Evolutionary conservation across 306 rosid species (phyloP).

Genomic region (Glycine tomentella): DNA sequence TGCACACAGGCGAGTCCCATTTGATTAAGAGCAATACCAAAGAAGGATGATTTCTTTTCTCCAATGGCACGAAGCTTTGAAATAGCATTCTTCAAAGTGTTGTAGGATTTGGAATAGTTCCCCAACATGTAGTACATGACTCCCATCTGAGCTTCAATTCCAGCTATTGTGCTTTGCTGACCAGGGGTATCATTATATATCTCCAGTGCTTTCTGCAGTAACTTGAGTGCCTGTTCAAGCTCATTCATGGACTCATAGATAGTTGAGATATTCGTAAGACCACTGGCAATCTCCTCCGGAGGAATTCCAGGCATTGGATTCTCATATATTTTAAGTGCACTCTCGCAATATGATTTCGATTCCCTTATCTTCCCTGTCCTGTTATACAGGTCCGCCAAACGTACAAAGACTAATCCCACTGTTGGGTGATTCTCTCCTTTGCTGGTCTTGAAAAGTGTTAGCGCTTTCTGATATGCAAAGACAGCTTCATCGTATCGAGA

Average conservation of each 20-base stretch:
- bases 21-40: conserved; percentile 94
- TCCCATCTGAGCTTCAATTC: conserved; percentile 99
- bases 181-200: conserved; percentile 85
- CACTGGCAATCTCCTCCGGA: conserved; percentile 93
- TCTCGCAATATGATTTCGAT: conserved; percentile 89
- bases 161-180: conserved; percentile 85
- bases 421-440: conserved; percentile 97
- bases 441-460: conserved; percentile 75
- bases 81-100: conserved; percentile 70
- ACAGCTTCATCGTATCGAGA: conserved; percentile 83
- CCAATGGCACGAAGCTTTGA: conserved; percentile 84
- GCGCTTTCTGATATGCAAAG: conserved; percentile 90
- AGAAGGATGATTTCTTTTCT: conserved; percentile 91
- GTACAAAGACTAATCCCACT: conserved; percentile 77
- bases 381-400: conserved; percentile 86
- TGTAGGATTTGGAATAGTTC: conserved; percentile 79
- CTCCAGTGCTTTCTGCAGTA: conserved; percentile 74
- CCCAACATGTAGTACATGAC: conserved; percentile 86
- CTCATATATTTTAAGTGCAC: conserved; percentile 85
- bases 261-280: conserved; percentile 79
- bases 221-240: conserved; percentile 78
- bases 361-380: conserved; percentile 83
- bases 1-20: conserved; percentile 97
- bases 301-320: conserved; percentile 77
- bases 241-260: conserved; percentile 91